Evolutionary conservation across 306 rosid genomes (phyloP).

Genomic region (Cucurbita ficifolia): DNA sequence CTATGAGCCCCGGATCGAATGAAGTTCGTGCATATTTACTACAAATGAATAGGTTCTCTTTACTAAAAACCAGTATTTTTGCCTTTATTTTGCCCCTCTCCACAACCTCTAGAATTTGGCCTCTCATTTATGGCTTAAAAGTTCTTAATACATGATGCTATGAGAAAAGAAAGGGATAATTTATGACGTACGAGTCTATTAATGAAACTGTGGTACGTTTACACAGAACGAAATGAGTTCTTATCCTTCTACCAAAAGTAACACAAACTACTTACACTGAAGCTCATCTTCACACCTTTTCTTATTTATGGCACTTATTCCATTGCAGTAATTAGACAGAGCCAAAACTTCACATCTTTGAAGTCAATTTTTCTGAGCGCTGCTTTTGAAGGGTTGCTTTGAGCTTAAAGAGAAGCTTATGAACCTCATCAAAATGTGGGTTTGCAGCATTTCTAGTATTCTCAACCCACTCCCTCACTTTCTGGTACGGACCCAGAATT

Average conservation of each 20-base stretch:
- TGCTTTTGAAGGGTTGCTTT: slow-evolving; percentile 28
- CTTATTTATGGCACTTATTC: not conserved
- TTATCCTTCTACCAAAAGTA: not conserved
- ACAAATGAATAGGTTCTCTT: not conserved
- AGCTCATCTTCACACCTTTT: not conserved
- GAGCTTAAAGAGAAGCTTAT: slow-evolving; percentile 30
- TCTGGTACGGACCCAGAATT: slow-evolving; percentile 64
- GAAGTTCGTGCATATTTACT: slow-evolving; percentile 3
- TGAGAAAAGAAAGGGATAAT: not conserved
- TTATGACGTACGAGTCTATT: not conserved
- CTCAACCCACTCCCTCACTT: slow-evolving; percentile 74
- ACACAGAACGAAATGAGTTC: not conserved
- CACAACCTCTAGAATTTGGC: not conserved
- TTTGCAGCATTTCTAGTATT: slow-evolving; percentile 53
- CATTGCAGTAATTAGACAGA: not conserved
- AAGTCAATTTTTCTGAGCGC: slow-evolving; percentile 23
- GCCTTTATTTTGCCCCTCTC: too few species aligned
- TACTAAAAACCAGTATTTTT: too few species aligned
- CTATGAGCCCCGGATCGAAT: slow-evolving; percentile 10
- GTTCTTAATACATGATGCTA: not conserved
- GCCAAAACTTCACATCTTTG: slow-evolving; percentile 35
- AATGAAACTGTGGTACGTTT: not conserved
- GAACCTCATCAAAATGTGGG: slow-evolving; percentile 79
- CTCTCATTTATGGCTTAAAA: not conserved
- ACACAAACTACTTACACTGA: not conserved